Percentiles rank a stretch among this genome's conserved stretches.
Conservation (phyloP, 805 yeast species). For the Candida vaughaniae region DNA sequence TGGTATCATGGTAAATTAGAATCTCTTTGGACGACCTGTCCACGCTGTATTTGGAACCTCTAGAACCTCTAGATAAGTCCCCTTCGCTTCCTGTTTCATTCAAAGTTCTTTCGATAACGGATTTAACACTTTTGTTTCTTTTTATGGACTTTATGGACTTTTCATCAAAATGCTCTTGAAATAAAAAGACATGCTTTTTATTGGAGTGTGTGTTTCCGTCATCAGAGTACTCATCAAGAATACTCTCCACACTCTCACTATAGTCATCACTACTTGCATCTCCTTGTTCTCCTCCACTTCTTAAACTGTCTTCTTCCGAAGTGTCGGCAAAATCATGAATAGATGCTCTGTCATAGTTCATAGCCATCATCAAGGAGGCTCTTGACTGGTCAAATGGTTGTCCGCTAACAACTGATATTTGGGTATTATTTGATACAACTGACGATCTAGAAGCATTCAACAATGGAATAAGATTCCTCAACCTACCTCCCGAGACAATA, state of each 20-base stretch:
- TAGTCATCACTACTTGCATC: slow-evolving; percentile 14
- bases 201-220: neutral
- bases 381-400: neutral
- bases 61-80: neutral
- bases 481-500: slow-evolving; percentile 5
- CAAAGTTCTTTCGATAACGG: slow-evolving; percentile 14
- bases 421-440: slow-evolving; percentile 6
- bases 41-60: neutral
- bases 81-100: slow-evolving; percentile 9
- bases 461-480: slow-evolving; percentile 17
- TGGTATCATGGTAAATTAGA: slow-evolving; percentile 7
- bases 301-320: slow-evolving; percentile 13
- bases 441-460: slow-evolving; percentile 22
- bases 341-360: slow-evolving; percentile 7
- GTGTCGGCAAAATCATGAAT: slow-evolving; percentile 43
- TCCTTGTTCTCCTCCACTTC: slow-evolving; percentile 5
- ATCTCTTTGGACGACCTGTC: slow-evolving; percentile 1
- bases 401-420: slow-evolving; percentile 1
- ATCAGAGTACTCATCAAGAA: slow-evolving; percentile 27
- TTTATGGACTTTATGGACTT: slow-evolving; percentile 3
- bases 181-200: slow-evolving; percentile 17
- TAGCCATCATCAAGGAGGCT: neutral
- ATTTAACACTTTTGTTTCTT: slow-evolving; percentile 8
- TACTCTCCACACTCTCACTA: slow-evolving; percentile 30
- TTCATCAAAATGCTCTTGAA: slow-evolving; percentile 30